phyloP scores from a whole-genome alignment of 495 filamentous ascomycete species.

The Neurospora tetraspora region DNA sequence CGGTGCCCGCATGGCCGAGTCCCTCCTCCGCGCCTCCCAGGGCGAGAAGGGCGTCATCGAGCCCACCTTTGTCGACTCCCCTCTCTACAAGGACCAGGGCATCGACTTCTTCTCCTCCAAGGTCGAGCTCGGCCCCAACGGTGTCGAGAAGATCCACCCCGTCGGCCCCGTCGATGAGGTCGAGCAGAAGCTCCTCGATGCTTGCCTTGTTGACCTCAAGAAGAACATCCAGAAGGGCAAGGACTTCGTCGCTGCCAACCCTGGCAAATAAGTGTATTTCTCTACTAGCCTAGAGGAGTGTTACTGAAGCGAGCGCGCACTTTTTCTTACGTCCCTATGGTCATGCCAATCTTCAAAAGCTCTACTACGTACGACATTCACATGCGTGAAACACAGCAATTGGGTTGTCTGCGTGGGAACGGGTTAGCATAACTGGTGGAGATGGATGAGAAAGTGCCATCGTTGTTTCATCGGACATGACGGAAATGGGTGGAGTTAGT shows the following conservation, averaged over 20 bases:
- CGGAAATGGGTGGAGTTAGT: background rate
- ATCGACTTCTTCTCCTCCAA: slow-evolving; percentile 89
- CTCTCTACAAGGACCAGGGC: slow-evolving; percentile 94
- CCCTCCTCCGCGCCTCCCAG: slow-evolving; percentile 81
- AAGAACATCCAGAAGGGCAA: slow-evolving; percentile 57
- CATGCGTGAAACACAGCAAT: background rate
- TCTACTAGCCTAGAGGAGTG: background rate
- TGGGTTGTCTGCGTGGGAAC: background rate
- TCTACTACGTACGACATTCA: background rate
- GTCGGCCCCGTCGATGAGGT: slow-evolving; percentile 71
- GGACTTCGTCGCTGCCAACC: slow-evolving; percentile 42
- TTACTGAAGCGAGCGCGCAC: background rate
- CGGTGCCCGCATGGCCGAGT: slow-evolving; percentile 94
- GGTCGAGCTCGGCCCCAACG: slow-evolving; percentile 92
- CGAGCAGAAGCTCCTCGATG: slow-evolving; percentile 85
- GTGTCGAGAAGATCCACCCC: slow-evolving; percentile 83
- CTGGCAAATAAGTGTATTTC: slow-evolving; percentile 35
- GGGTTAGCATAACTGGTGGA: background rate
- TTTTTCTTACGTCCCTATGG: background rate
- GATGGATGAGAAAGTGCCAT: background rate
- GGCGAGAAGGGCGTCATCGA: slow-evolving; percentile 93
- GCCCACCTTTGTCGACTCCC: slow-evolving; percentile 93
- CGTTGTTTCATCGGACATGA: background rate
- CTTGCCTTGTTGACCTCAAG: slow-evolving; percentile 76
- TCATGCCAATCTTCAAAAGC: background rate